Evolutionary conservation across 495 filamentous ascomycete species (phyloP).

Genomic region (Haplographium delicatum): DNA sequence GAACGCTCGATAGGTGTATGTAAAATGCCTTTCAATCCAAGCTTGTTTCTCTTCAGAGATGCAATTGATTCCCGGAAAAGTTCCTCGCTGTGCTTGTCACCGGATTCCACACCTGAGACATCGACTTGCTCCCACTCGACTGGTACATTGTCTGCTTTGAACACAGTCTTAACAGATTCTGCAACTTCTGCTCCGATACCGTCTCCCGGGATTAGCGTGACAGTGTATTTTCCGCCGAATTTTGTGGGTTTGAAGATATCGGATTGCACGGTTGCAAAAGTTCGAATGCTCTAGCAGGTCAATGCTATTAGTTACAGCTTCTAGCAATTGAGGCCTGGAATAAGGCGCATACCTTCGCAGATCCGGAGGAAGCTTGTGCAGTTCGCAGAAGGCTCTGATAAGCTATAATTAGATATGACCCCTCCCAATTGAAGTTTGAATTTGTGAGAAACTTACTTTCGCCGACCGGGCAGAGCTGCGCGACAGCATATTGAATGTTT

Average conservation of each 20-base stretch:
- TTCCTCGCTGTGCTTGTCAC: constrained; percentile 84
- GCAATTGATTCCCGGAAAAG: constrained; percentile 92
- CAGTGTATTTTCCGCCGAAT: constrained; percentile 98
- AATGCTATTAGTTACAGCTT: background rate
- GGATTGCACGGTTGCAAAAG: constrained; percentile 70
- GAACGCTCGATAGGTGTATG: constrained; percentile 96
- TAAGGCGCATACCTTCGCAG: constrained; percentile 24
- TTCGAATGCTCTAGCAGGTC: constrained; percentile 27
- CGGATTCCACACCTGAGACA: constrained; percentile 84
- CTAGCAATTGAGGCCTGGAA: background rate
- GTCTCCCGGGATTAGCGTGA: constrained; percentile 96
- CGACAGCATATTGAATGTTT: constrained; percentile 50
- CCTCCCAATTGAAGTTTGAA: constrained; percentile 19
- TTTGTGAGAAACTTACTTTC: constrained; percentile 29
- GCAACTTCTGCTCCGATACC: constrained; percentile 98
- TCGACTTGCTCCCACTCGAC: constrained; percentile 99
- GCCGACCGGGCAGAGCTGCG: constrained; percentile 49
- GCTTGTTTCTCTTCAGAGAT: constrained; percentile 95
- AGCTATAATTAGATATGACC: constrained; percentile 26
- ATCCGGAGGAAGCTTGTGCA: constrained; percentile 36
- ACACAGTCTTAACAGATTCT: constrained; percentile 96
- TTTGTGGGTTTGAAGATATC: constrained; percentile 99
- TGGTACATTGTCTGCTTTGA: constrained; percentile 98
- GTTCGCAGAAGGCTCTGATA: constrained; percentile 52
- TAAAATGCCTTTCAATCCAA: constrained; percentile 94